A percentile compares a stretch with the other conserved stretches of the same genome.
These are phyloP conservation scores for Metschnikowia cerradonensis DNA, from an alignment of 805 yeast genomes.

Conservation along the genomic window DNA sequence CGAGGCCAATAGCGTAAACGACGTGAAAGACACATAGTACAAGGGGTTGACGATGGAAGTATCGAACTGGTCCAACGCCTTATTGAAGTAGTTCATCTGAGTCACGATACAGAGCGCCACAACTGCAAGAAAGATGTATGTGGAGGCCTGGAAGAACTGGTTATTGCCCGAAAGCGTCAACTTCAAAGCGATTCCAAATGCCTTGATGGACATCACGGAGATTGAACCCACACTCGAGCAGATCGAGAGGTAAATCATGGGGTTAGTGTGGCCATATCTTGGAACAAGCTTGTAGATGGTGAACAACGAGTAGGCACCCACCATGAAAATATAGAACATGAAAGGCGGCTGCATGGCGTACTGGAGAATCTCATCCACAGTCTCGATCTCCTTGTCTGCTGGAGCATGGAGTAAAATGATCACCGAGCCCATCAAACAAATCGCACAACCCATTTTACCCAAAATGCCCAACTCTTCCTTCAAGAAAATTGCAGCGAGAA, in stretches of 20 bases:
- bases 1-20: conserved; percentile 81
- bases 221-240: conserved; percentile 89
- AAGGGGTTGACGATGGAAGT: conserved; percentile 89
- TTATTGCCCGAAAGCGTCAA: conserved; percentile 80
- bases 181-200: conserved; percentile 88
- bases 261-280: conserved; percentile 69
- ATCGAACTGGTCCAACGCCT: conserved; percentile 89
- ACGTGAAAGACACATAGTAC: conserved; percentile 87
- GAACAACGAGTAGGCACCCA: conserved; percentile 63
- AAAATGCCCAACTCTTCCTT: conserved; percentile 83
- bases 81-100: conserved; percentile 92
- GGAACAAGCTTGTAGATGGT: conserved; percentile 87
- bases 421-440: conserved; percentile 82
- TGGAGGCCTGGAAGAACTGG: conserved; percentile 80
- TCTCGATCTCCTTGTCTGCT: conserved; percentile 82
- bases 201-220: conserved; percentile 88
- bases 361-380: conserved; percentile 80
- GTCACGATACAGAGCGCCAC: conserved; percentile 80
- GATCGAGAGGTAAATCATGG: conserved; percentile 84
- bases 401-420: conserved; percentile 90
- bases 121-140: conserved; percentile 74
- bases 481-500: conserved; percentile 77
- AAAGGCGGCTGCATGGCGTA: conserved; percentile 81
- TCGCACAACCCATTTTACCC: conserved; percentile 91
- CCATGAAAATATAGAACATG: conserved; percentile 58